Base-by-base conservation (phyloP, 352 stramenopile species). In the Pythium guiyangense region DNA sequence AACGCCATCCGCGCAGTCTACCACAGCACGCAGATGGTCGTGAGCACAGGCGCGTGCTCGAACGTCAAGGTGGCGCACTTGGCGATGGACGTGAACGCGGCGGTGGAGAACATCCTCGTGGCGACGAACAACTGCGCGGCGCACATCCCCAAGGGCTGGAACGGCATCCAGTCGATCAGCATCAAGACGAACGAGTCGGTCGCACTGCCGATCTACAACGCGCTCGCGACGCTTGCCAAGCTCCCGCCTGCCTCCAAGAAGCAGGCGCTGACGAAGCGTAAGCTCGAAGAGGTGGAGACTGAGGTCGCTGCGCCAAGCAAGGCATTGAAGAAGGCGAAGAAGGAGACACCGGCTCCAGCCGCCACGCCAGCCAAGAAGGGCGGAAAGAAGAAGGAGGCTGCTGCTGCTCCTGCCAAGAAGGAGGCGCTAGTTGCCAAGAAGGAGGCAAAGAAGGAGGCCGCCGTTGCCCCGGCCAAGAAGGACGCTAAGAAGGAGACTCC, bases 191-290 rank as follows among this genome's bases (percentile, higher is more conserved):
- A 66, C 27, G 71, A 92, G 35, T 97, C 86, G 59, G 71, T 96
- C 11, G 71, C 87, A n/a, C 66, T 98, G 49, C 93, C 91, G 27
- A 78, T 98, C 45, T 98, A 97, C 66, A 97, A 96, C 56, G 64
- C 79, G 22, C 69, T 91, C 29, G 65, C 80, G 15, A 51, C 77
- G 50, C 57, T 86, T 34, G 65, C 78, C 26, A 90, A 90, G 65
- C 64, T 92, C 35, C 82, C 82, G 47, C 62, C 75, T 6, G 66
- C 80, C 18, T 56, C 60, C 45, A 88, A 83, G 64, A 77, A 68
- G 26, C 60, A 71, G 20, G 72, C 70, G 48, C 60, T 84, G 26
- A 74, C 74, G 51, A 88, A 91, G 69, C 77, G 81, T 48, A 88
- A 88, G 63, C 69, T 84, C 2, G 75, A 86, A 45, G 77, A 83